These are phyloP conservation scores for Metschnikowia santaceciliae DNA, from an alignment of 805 yeast species.

Conservation along the genomic window DNA sequence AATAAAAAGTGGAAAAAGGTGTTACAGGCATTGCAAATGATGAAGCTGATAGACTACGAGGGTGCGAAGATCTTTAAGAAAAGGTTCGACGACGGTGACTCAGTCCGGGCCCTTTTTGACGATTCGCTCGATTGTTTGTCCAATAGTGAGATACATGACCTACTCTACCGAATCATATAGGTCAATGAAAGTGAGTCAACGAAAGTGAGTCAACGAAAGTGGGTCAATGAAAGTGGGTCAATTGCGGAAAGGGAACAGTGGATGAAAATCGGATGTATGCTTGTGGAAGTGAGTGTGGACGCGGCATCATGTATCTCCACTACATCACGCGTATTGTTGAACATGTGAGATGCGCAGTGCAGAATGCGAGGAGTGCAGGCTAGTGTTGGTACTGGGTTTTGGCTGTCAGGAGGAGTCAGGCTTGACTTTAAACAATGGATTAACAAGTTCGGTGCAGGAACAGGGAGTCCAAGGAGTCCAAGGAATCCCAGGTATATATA, in stretches of 20 bases:
- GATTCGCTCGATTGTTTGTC: slow-evolving; percentile 17
- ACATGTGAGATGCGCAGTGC: no score
- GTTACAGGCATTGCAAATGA: slow-evolving; percentile 27
- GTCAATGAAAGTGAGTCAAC: background rate
- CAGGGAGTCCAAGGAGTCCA: no score
- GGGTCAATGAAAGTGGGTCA: background rate
- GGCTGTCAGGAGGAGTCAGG: no score
- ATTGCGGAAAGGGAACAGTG: no score
- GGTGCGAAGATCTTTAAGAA: slow-evolving; percentile 19
- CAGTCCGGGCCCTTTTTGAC: slow-evolving; percentile 21
- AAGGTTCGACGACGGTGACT: slow-evolving; percentile 13
- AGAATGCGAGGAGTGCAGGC: no score
- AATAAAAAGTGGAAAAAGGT: slow-evolving; percentile 26
- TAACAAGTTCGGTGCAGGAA: no score
- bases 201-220: background rate
- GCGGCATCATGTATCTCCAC: background rate
- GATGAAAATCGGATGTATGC: background rate
- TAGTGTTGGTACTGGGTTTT: no score
- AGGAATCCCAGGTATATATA: no score
- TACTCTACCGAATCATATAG: slow-evolving; percentile 24
- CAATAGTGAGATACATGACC: slow-evolving; percentile 20
- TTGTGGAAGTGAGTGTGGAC: background rate
- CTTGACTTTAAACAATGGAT: no score
- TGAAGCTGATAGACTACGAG: slow-evolving; percentile 22
- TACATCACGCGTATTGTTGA: no score